phyloP scores from a whole-genome alignment of 257 asterid genomes.

The Lantana camara region DNA sequence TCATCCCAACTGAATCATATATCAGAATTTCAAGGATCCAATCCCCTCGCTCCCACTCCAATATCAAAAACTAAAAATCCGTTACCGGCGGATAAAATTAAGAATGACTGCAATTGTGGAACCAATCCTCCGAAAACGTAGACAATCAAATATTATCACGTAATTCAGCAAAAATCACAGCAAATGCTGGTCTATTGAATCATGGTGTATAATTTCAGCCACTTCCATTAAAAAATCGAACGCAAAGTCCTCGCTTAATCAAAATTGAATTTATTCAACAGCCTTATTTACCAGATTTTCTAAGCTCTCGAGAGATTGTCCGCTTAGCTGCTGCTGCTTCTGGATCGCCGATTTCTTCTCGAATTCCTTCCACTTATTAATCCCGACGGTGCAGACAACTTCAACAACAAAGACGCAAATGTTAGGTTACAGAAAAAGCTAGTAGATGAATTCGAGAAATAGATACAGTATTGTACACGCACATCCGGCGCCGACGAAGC shows the following conservation, averaged over 20 bases:
- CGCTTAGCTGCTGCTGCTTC: conserved; percentile 44
- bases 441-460: not conserved
- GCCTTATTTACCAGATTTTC: conserved; percentile 42
- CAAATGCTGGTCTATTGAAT: conserved; percentile 2
- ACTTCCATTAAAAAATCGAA: conserved; percentile 1
- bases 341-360: conserved; percentile 38
- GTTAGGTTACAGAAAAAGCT: not conserved
- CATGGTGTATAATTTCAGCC: not conserved
- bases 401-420: not conserved
- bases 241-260: not conserved
- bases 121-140: conserved; percentile 1
- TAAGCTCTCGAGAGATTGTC: conserved; percentile 33
- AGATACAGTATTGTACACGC: not conserved
- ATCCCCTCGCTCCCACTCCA: not conserved
- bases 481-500: conserved; percentile 70
- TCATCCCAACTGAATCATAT: not conserved
- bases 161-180: not conserved
- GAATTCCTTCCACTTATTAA: conserved; percentile 61
- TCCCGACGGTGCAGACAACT: conserved; percentile 56
- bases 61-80: not conserved
- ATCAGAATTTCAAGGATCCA: not conserved
- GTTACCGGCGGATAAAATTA: not conserved
- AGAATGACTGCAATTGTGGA: not conserved
- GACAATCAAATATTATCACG: not conserved
- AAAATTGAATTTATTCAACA: conserved; percentile 25